Percentiles rank a stretch among this genome's conserved stretches.
These are phyloP conservation scores for Puya raimondii DNA, from an alignment of 176 grass and related monocot genomes.

Conservation along the genomic window DNA sequence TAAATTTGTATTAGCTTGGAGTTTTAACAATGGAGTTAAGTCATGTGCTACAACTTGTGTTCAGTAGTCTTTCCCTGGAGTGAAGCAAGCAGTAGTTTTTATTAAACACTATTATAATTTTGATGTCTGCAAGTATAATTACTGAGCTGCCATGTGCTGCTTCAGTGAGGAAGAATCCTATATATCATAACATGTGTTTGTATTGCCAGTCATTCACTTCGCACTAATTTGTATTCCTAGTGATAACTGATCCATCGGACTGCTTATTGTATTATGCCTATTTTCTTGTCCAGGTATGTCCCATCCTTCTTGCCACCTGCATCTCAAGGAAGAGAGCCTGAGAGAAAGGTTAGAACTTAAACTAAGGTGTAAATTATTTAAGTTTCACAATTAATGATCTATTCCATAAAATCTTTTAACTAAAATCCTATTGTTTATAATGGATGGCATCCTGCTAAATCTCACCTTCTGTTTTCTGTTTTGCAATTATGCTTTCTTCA, in stretches of 20 bases:
- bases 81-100: too few species aligned
- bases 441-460: neutral
- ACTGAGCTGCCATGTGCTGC: too few species aligned
- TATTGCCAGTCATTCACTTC: too few species aligned
- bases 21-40: too few species aligned
- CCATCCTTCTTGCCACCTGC: constrained; percentile 94
- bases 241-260: neutral
- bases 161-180: too few species aligned
- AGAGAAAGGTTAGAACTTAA: constrained; percentile 64
- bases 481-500: neutral
- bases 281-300: constrained; percentile 74
- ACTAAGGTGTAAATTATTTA: too few species aligned
- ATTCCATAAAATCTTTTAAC: neutral
- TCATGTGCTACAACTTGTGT: too few species aligned
- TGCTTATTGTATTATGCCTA: neutral
- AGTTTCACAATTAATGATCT: constrained; percentile 6
- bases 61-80: too few species aligned
- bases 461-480: neutral
- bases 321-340: constrained; percentile 64
- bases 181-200: too few species aligned
- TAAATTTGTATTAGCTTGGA: too few species aligned
- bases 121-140: too few species aligned
- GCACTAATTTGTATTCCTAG: neutral
- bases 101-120: too few species aligned
- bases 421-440: neutral